Evolutionary conservation across 2,329 filamentous ascomycete genomes (phyloP), one percentile per base, ranked within the genome.

Genomic region (Xylaria sp.): DNA sequence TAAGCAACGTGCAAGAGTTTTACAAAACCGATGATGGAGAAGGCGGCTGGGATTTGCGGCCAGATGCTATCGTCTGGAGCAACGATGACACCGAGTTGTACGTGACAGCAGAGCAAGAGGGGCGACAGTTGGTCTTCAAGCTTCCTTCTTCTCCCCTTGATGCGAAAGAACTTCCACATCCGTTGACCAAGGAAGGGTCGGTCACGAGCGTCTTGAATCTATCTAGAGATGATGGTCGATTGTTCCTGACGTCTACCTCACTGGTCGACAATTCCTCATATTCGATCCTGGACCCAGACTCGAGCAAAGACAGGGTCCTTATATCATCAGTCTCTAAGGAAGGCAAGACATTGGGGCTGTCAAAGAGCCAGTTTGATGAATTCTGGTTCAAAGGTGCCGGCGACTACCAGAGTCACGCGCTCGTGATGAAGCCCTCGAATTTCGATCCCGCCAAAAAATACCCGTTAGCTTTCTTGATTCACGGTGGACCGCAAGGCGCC

Each of bases 401-500:
- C 30, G 83, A 83, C 45, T 90, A 91, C 69, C 80, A 87, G 39
- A 86, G 93, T n/a, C 91, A 93, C 72, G 90, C 91, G 0, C 87
- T 91, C 76, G 87, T 91, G 4, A 81, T 93, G 72, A 88, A 86
- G 66, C 91, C 89, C 0, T 89, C 88, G 0, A 71, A 86, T 73
- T 97, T 95, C 76, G 86, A 92, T 75, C 80, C 85, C 9, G 83
- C 80, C 20, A 91, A 93, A 79, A 93, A 88, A 71, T 97, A 95
- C 75, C 93, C 93, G 0, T 83, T 97, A 4, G 88, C 91, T 1
- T 90, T 94, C 76, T 82, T 94, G 48, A 92, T 97, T 70, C 93
- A 97, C 75, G 93, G 93, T 63, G 93, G 93, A 0, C 93, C 93
- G 0, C 92, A 96, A 78, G 88, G 90, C 25, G 88, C 92, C 0